phyloP scores from a whole-genome alignment of 2,329 filamentous ascomycete species.

The Massarina eburnea region DNA sequence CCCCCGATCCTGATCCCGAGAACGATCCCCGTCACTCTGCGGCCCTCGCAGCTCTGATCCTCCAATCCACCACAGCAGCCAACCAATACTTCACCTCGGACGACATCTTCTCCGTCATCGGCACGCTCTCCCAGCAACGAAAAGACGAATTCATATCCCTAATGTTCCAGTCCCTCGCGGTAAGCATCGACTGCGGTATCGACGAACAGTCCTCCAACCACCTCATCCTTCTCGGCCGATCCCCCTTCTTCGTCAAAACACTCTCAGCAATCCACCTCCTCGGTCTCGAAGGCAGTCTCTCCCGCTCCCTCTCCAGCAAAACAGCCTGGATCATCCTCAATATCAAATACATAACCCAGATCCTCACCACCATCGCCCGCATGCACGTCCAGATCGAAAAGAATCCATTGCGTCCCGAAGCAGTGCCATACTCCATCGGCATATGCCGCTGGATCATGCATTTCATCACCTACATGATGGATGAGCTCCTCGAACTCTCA shows the following conservation, averaged over 20 bases:
- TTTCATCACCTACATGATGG: slow-evolving; percentile 58
- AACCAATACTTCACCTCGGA: slow-evolving; percentile 52
- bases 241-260: slow-evolving; percentile 72
- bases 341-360: slow-evolving; percentile 67
- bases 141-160: slow-evolving; percentile 61
- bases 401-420: slow-evolving; percentile 32
- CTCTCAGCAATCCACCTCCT: slow-evolving; percentile 79
- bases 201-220: slow-evolving; percentile 62
- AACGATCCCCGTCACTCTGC: slow-evolving; percentile 36
- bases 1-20: slow-evolving; percentile 25
- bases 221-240: slow-evolving; percentile 47
- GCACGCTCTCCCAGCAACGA: slow-evolving; percentile 27
- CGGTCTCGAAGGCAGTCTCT: slow-evolving; percentile 51
- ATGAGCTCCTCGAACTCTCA: slow-evolving; percentile 48
- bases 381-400: slow-evolving; percentile 55
- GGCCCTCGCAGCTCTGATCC: slow-evolving; percentile 44
- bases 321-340: slow-evolving; percentile 75
- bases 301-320: slow-evolving; percentile 68
- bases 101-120: slow-evolving; percentile 50
- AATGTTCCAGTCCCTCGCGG: slow-evolving; percentile 53
- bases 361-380: slow-evolving; percentile 59
- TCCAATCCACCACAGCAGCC: slow-evolving; percentile 46
- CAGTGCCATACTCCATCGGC: slow-evolving; percentile 54
- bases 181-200: slow-evolving; percentile 77
- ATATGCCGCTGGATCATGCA: slow-evolving; percentile 79